phyloP scores from a whole-genome alignment of 2,329 filamentous ascomycete genomes.

The Alternaria brassicae region DNA sequence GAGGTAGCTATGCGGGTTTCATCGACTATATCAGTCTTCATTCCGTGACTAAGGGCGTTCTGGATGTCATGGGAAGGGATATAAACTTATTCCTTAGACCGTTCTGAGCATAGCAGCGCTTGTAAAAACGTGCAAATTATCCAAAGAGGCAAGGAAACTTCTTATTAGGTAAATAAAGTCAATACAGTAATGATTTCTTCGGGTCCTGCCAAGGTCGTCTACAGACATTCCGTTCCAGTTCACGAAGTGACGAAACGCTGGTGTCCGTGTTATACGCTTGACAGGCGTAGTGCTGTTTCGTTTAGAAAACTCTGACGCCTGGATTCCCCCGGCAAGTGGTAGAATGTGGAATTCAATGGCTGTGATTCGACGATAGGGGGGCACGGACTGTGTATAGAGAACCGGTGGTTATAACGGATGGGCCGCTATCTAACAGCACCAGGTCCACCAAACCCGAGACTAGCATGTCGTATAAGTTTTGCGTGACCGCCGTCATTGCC shows the following conservation, averaged over 20 bases:
- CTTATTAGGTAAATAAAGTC: not conserved
- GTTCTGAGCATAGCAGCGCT: not conserved
- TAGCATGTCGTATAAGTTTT: not conserved
- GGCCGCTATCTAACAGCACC: conserved; percentile 1
- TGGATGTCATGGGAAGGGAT: not conserved
- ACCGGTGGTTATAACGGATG: conserved; percentile 2
- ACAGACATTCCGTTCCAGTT: not conserved
- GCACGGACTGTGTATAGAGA: conserved; percentile 1
- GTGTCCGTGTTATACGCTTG: not conserved
- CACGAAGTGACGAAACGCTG: conserved; percentile 1
- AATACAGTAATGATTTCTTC: not conserved
- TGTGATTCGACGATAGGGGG: not conserved
- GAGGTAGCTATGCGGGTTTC: not conserved
- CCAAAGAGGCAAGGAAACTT: not conserved
- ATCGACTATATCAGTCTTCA: not conserved
- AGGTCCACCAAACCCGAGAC: not conserved
- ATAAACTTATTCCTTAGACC: not conserved
- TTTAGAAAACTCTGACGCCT: conserved; percentile 1
- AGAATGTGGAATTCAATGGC: not conserved
- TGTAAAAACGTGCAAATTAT: not conserved
- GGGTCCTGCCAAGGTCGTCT: not conserved
- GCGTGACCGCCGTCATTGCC: not conserved
- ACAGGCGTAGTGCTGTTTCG: conserved; percentile 1
- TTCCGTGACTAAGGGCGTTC: not conserved
- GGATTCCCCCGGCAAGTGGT: not conserved